Evolutionary conservation across 345 rosid species (phyloP), one percentile per base, ranked within the genome.

Genomic region (Salix arbutifolia): DNA sequence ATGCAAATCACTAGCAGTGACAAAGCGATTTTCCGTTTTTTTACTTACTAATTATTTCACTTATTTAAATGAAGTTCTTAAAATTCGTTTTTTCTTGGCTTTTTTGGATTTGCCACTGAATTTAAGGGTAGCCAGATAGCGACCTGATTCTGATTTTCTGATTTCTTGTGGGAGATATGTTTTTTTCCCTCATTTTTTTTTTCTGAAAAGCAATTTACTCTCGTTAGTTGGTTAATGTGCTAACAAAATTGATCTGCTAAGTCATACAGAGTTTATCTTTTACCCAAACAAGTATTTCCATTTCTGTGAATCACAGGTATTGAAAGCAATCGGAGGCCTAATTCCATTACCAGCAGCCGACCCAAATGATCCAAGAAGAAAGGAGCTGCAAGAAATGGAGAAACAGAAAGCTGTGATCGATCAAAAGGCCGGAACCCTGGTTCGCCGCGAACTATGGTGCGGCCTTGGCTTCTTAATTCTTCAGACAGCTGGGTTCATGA

Each of bases 401-500:
- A 81, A 78, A 60, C 79, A 77, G 67, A 94, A 87, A 74, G 80
- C 84, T 0, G 65, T 8, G 8, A 91, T 96, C 2, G 96, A 94
- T 83, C 23, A 58, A 33, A 83, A 83, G 71, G 97, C 98, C 1
- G 88, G 85, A 21, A 31, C 76, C 1, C 77, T 84, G 58, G 98
- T 88, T 42, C 89, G 89, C 11, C 80, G 84, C 42, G 99, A 96
- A 80, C 91, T 96, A 10, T 88, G 93, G 96, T 67, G 82, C 5
- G 99, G 97, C 9, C 84, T 96, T 0, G 90, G 86, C 25, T 91
- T 82, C 88, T 64, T 94, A 53, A 86, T 92, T 42, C 79, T 87
- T 52, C 98, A 96, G 76, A 94, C 99, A 5, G 89, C 87, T 0
- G 97, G 77, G n/a, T 87, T 94, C 87, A 91, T 96, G 97, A 88